Base-by-base conservation (phyloP, 805 yeast species). In the Ogataea sp. region DNA sequence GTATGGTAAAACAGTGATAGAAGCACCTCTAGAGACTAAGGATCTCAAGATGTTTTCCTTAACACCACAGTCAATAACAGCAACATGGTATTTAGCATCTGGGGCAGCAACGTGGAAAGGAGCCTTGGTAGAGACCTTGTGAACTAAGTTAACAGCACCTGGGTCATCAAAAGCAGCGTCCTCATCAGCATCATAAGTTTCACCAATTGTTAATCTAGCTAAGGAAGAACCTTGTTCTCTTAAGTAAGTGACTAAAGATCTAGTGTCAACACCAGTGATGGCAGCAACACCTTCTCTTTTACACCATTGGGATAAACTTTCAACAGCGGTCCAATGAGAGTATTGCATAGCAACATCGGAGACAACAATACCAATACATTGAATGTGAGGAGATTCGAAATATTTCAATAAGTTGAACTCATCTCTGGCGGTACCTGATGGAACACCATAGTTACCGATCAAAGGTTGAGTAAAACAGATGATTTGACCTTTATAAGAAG, bases 321-420 rank as follows among this genome's bases (percentile, higher is more conserved):
- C 97, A 26, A 93, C 96, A 3, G 99, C 99, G 28, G 97, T 89
- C 98, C 98, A 93, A 62, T 93, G 99, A n/a, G 96, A 86, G 64
- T 90, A 87, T 59, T 88, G 75, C 73, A 89, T 75, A 18, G 98
- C 97, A 40, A 78, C 96, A 57, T 93, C 96, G 32, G 95, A 84
- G 21, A 93, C 98, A 36, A 93, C 95, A 43, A 93, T 87, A 51
- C 97, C 99, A 44, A 84, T 80, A 65, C 97, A 89, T 65, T 93
- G 97, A 41, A 86, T 80, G 50, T 74, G 76, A 5, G 97, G 93
- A 42, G 89, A 77, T 68, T 93, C 99, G 65, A 93, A 82, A 64
- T 86, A 86, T 62, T 85, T 87, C 57, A 90, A 74, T 49, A 93
- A 68, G 51, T 86, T 85, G 66, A 65, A 89, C 61, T 87, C 78